Conservation (phyloP, 257 asterid species). For the Salvia miltiorrhiza region DNA sequence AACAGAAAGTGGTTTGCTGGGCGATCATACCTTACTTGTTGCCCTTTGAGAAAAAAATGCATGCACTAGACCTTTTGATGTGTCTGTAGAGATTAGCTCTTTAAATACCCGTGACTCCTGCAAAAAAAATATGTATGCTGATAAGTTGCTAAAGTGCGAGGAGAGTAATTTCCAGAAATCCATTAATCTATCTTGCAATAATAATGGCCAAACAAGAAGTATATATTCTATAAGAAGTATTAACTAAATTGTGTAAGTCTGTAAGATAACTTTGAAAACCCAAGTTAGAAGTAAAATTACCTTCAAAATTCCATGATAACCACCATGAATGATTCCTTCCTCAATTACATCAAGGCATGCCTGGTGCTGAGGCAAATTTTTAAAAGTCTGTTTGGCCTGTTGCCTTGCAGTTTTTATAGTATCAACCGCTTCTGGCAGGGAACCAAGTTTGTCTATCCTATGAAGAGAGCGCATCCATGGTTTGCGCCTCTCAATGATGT, state of each 20-base stretch:
- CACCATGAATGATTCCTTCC: conserved; percentile 92
- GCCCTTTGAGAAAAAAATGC: conserved; percentile 86
- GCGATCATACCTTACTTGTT: conserved; percentile 64
- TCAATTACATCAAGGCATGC: conserved; percentile 89
- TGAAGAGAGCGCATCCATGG: conserved; percentile 96
- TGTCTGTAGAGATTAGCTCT: conserved; percentile 58
- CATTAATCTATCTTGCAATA: conserved; percentile 4
- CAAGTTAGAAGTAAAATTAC: conserved; percentile 37
- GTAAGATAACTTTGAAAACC: conserved; percentile 15
- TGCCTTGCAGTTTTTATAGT: conserved; percentile 60
- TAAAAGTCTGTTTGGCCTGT: conserved; percentile 62
- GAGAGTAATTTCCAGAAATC: not conserved
- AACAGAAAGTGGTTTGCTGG: not conserved
- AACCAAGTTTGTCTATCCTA: conserved; percentile 68
- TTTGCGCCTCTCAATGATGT: conserved; percentile 62
- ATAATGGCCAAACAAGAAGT: conserved; percentile 9
- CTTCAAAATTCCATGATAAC: conserved; percentile 82
- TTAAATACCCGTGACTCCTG: conserved; percentile 70
- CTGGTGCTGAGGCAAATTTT: conserved; percentile 84
- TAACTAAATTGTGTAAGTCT: conserved; percentile 7
- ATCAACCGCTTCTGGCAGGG: conserved; percentile 65
- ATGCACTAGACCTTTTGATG: conserved; percentile 88
- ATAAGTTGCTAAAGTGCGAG: conserved; percentile 16
- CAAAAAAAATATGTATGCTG: conserved; percentile 17
- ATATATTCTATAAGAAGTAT: not conserved